Evolutionary conservation across 805 yeast genomes (phyloP).

Genomic region (Yamadazyma insecticola): DNA sequence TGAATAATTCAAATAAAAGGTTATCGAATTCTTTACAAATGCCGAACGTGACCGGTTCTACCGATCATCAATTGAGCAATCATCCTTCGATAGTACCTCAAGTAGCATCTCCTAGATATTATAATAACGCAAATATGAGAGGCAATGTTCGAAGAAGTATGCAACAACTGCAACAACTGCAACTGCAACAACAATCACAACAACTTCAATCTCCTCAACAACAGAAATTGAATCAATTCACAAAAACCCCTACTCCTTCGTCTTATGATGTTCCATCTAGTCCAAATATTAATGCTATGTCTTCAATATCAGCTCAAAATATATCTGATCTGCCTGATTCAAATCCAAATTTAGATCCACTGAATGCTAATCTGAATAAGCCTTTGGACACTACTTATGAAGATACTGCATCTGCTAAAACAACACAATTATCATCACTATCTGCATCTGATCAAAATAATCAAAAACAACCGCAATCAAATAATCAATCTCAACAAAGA

Average conservation of each 20-base stretch:
- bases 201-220: constrained; percentile 13
- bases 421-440: constrained; percentile 2
- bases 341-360: constrained; percentile 23
- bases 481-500: constrained; percentile 12
- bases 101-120: too few species aligned
- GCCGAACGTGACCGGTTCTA: too few species aligned
- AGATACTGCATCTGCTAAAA: too few species aligned
- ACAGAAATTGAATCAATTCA: constrained; percentile 10
- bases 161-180: constrained; percentile 1
- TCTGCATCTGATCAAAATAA: neutral
- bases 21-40: constrained; percentile 22
- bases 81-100: too few species aligned
- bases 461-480: too few species aligned
- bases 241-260: constrained; percentile 39
- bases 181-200: constrained; percentile 5
- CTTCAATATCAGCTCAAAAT: constrained; percentile 23
- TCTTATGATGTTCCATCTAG: constrained; percentile 38
- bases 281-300: constrained; percentile 26
- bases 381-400: too few species aligned
- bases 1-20: constrained; percentile 31
- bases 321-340: constrained; percentile 39
- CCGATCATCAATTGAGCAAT: too few species aligned
- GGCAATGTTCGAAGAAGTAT: too few species aligned
- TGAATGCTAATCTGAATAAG: too few species aligned
- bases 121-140: too few species aligned